phyloP scores from a whole-genome alignment of 805 yeast genomes.

The Myxozyma vanderwaltii region DNA sequence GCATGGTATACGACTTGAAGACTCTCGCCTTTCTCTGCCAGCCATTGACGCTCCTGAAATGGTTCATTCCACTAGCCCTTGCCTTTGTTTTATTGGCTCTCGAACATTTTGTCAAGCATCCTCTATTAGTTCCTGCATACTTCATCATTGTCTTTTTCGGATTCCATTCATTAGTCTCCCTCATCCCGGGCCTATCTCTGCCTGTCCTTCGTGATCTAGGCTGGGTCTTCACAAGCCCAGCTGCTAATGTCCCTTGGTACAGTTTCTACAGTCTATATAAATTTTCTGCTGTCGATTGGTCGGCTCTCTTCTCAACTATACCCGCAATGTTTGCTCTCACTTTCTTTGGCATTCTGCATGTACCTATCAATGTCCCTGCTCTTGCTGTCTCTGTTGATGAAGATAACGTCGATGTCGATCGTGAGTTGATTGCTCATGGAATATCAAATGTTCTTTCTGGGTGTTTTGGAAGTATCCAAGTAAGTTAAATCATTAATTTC shows the following conservation, averaged over 20 bases:
- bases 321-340: conserved; percentile 97
- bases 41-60: conserved; percentile 57
- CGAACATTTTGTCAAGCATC: conserved; percentile 60
- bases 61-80: conserved; percentile 70
- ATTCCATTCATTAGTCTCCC: conserved; percentile 68
- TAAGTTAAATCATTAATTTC: not conserved
- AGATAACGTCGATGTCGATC: conserved; percentile 79
- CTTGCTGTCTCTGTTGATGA: conserved; percentile 86
- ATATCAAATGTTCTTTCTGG: conserved; percentile 86
- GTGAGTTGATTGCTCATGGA: conserved; percentile 94
- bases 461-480: conserved; percentile 77
- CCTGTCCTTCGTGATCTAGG: conserved; percentile 67
- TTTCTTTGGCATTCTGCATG: conserved; percentile 93
- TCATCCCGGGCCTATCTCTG: conserved; percentile 66
- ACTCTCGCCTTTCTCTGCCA: conserved; percentile 49
- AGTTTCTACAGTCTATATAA: conserved; percentile 75
- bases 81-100: conserved; percentile 62
- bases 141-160: conserved; percentile 69
- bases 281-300: conserved; percentile 74
- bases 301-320: conserved; percentile 61
- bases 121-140: conserved; percentile 72
- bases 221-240: conserved; percentile 78
- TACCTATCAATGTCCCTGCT: conserved; percentile 97
- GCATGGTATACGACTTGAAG: conserved; percentile 61
- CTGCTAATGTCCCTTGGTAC: conserved; percentile 80